Conservation (phyloP, 768 basidiomycete species). For the Boletus tylopilopsis region DNA sequence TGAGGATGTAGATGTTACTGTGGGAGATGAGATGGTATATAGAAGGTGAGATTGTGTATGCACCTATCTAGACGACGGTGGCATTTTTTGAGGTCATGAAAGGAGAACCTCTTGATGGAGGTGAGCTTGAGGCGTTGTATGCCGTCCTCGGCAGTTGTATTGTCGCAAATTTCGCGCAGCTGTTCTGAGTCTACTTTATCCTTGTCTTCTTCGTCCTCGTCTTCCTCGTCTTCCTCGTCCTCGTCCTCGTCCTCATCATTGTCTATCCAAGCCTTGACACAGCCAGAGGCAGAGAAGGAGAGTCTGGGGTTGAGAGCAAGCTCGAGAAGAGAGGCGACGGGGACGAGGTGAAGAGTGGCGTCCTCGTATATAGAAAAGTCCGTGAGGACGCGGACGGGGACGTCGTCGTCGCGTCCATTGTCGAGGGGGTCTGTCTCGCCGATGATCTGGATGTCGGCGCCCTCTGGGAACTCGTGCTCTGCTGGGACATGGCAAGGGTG, state of each 20-base stretch:
- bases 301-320: conserved; percentile 18
- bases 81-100: conserved; percentile 37
- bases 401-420: conserved; percentile 28
- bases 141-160: conserved; percentile 5
- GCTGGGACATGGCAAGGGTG: conserved; percentile 13
- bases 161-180: not conserved
- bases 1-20: conserved; percentile 65
- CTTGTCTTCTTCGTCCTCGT: conserved; percentile 19
- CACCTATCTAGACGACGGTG: conserved; percentile 43
- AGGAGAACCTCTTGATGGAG: conserved; percentile 42
- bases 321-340: conserved; percentile 38
- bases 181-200: conserved; percentile 21
- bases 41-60: not conserved
- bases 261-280: conserved; percentile 37
- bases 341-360: conserved; percentile 36
- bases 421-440: conserved; percentile 38
- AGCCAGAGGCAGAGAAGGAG: conserved; percentile 37
- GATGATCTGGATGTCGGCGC: conserved; percentile 37
- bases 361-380: conserved; percentile 53
- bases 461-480: conserved; percentile 38
- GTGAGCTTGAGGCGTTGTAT: conserved; percentile 38
- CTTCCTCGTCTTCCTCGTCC: conserved; percentile 17
- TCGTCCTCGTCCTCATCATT: conserved; percentile 29
- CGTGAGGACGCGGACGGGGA: conserved; percentile 55
- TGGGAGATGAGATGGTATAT: conserved; percentile 8